Evolutionary conservation across 2,329 filamentous ascomycete genomes (phyloP).

Genomic region (Microcera coccophila): DNA sequence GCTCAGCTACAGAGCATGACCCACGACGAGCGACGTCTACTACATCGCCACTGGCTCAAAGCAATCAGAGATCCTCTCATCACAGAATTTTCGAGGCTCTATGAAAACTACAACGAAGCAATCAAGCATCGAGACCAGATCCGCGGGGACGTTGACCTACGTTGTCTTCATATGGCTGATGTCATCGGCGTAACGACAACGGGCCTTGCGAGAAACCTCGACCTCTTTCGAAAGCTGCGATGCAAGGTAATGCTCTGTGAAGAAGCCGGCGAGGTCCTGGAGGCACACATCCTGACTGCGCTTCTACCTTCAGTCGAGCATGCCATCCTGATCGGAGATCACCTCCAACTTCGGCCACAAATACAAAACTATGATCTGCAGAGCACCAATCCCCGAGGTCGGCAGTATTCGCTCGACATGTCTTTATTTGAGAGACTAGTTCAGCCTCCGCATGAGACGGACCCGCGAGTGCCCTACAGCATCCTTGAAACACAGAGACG

Average conservation of each 20-base stretch:
- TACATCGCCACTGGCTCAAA: too few relatives aligned
- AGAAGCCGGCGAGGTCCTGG: constrained; percentile 62
- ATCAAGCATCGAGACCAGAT: constrained; percentile 5
- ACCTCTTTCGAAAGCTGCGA: constrained; percentile 41
- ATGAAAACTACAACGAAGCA: too few relatives aligned
- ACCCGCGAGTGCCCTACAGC: constrained; percentile 27
- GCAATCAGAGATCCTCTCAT: too few relatives aligned
- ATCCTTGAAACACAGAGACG: constrained; percentile 56
- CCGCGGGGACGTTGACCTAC: constrained; percentile 31
- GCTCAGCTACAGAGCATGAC: not conserved
- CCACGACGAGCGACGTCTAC: not conserved
- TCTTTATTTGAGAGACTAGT: constrained; percentile 41
- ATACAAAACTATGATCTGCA: constrained; percentile 50
- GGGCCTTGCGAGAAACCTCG: constrained; percentile 49
- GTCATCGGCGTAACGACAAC: constrained; percentile 58
- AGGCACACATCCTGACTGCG: constrained; percentile 56
- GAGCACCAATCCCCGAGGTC: constrained; percentile 1
- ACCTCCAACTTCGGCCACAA: constrained; percentile 56
- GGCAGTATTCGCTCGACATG: constrained; percentile 15
- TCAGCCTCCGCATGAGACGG: constrained; percentile 30
- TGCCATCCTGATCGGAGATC: constrained; percentile 60
- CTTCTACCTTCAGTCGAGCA: constrained; percentile 56
- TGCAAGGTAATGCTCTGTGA: constrained; percentile 58
- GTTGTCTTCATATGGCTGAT: constrained; percentile 33
- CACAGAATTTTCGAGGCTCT: too few relatives aligned